phyloP scores from a whole-genome alignment of 2,329 filamentous ascomycete genomes.

The Coleophoma eucalyptorum region DNA sequence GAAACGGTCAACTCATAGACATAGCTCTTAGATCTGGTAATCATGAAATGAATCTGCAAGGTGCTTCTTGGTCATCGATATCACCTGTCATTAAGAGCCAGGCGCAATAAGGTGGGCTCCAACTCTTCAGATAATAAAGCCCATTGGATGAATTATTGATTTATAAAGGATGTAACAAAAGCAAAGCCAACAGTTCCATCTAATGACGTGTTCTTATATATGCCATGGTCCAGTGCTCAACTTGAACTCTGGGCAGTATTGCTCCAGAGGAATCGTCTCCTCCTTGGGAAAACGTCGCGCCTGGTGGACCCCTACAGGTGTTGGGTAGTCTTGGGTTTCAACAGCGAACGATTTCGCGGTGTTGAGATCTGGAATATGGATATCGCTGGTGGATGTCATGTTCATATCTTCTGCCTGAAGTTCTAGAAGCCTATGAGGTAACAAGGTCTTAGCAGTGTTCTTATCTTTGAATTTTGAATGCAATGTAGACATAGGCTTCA shows the following conservation, averaged over 20 bases:
- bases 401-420: slow-evolving; percentile 3
- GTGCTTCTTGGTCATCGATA: no score
- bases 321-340: slow-evolving; percentile 9
- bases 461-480: no score
- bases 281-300: neutral
- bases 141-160: no score
- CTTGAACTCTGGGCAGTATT: neutral
- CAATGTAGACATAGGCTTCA: neutral
- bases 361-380: slow-evolving; percentile 18
- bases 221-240: neutral
- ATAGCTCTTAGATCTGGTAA: no score
- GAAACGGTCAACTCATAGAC: no score
- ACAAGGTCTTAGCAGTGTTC: neutral
- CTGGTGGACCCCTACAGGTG: slow-evolving; percentile 7
- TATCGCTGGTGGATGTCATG: slow-evolving; percentile 16
- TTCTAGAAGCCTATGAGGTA: neutral
- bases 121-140: no score
- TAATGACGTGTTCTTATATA: no score
- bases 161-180: no score
- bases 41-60: no score
- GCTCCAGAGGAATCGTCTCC: neutral
- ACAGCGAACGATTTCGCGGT: slow-evolving; percentile 15
- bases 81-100: no score
- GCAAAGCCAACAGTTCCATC: no score
- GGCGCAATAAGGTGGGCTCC: no score